phyloP scores from a whole-genome alignment of 805 yeast species.

The Barnettozyma vustinii region DNA sequence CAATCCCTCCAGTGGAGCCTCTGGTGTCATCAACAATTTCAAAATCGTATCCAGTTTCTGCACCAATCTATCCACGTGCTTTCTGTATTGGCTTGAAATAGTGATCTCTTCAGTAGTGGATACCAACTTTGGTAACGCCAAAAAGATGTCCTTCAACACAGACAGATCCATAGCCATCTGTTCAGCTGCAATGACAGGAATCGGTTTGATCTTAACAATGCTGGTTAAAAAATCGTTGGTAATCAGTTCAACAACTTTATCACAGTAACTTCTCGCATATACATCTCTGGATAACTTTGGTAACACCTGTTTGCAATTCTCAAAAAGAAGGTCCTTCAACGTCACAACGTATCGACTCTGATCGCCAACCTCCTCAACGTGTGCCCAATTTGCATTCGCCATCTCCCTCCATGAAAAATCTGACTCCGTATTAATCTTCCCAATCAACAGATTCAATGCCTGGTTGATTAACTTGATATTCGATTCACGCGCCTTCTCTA shows the following conservation, averaged over 20 bases:
- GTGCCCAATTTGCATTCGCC: constrained; percentile 68
- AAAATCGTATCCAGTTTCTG: constrained; percentile 56
- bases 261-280: constrained; percentile 69
- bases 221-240: constrained; percentile 50
- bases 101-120: constrained; percentile 12
- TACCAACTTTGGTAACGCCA: constrained; percentile 18
- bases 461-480: constrained; percentile 55
- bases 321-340: constrained; percentile 41
- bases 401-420: constrained; percentile 81
- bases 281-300: constrained; percentile 62
- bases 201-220: constrained; percentile 59
- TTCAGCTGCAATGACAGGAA: constrained; percentile 67
- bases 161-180: constrained; percentile 75
- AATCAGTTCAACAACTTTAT: constrained; percentile 64
- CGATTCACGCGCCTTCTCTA: constrained; percentile 50
- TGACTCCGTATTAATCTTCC: constrained; percentile 54
- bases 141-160: constrained; percentile 50
- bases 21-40: constrained; percentile 59
- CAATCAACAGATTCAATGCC: constrained; percentile 50
- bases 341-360: constrained; percentile 67
- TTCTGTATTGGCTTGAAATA: constrained; percentile 29
- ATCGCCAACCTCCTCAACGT: constrained; percentile 57
- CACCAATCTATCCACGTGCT: constrained; percentile 38
- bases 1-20: constrained; percentile 59
- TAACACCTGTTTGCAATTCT: constrained; percentile 42